A percentile compares a stretch with the other conserved stretches of the same genome.
Evolutionary conservation across 306 rosid species (phyloP).

Genomic region (Dryas octopetala): DNA sequence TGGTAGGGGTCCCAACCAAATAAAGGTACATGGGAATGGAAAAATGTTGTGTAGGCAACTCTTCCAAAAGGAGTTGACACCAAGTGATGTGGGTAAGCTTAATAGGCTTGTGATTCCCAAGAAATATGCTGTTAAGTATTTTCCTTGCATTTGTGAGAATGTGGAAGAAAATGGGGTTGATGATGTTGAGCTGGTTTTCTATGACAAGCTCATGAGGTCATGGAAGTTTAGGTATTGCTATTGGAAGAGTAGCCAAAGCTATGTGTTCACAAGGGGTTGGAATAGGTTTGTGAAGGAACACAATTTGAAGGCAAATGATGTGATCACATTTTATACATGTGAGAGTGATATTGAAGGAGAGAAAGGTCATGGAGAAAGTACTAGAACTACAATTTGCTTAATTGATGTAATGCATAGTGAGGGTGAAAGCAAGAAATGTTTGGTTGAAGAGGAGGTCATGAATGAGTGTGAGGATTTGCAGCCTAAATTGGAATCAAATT

Average conservation of each 20-base stretch:
- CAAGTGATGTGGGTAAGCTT: slow-evolving; percentile 87
- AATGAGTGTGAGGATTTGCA: not conserved
- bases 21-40: slow-evolving; percentile 30
- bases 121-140: slow-evolving; percentile 63
- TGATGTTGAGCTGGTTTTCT: slow-evolving; percentile 45
- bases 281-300: slow-evolving; percentile 54
- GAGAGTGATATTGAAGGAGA: slow-evolving; percentile 25
- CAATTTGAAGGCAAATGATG: slow-evolving; percentile 41
- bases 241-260: slow-evolving; percentile 55
- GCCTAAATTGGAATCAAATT: slow-evolving; percentile 14
- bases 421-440: slow-evolving; percentile 13
- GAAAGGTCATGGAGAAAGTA: slow-evolving; percentile 17
- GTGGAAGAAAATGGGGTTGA: slow-evolving; percentile 15
- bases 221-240: slow-evolving; percentile 57
- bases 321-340: slow-evolving; percentile 44
- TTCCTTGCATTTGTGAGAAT: slow-evolving; percentile 48
- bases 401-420: slow-evolving; percentile 37
- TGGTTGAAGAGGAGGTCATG: slow-evolving; percentile 7
- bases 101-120: slow-evolving; percentile 84
- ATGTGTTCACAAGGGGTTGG: slow-evolving; percentile 60
- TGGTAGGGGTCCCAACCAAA: slow-evolving; percentile 1
- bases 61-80: slow-evolving; percentile 78
- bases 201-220: slow-evolving; percentile 38
- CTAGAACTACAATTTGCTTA: slow-evolving; percentile 27
- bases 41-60: slow-evolving; percentile 45